Base-by-base conservation (phyloP, 2,329 filamentous ascomycete genomes). In the Fusarium ambrosium region DNA sequence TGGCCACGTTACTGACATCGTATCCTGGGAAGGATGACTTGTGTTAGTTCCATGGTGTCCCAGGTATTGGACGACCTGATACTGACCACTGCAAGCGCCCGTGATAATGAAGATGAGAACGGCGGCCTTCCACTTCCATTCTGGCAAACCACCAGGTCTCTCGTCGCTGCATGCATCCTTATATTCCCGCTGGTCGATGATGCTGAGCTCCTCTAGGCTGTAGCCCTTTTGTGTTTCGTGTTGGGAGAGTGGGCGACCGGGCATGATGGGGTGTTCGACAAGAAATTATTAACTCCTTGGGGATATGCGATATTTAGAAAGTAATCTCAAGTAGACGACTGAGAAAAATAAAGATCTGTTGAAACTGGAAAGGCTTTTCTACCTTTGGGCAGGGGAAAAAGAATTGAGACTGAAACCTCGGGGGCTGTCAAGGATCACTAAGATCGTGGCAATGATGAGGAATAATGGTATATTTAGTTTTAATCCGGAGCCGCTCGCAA, bases 1-100 rank as follows among this genome's bases (percentile, higher is more conserved):
- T 87, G 9, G 89, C 86, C 20, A 87, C 85, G 64, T 87, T 85
- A 70, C 83, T 83, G 9, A 84, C 79, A 69, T 85, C 84, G 74
- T 85, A 86, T 20, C 84, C 84, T 85, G 22, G 13, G 16, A 27
- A 51, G 16, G 10, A 27, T 51, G 8, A 18, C 6, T 51, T 27
- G 4, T 22, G 45, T 51, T 27, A 51, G 45, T 51, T 51, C 16
- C 22, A 18, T 18, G 9, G 22, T n/a, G 45, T 27, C 24, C 8
- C 8, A n/a, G 8, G 20, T 18, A 18, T 11, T 48, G 45, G 16
- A 51, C 22, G 22, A 24, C 45, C 45, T 29, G 22, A 4, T 27
- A 51, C 45, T 51, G 45, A 51, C 45, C 45, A 27, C 45, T 27
- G 13, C 22, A 51, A 51, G 24, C 10, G 24, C 45, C 45, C 4